Conservation (phyloP, 2,329 filamentous ascomycete species). For the Diaporthe citrichinensis region DNA sequence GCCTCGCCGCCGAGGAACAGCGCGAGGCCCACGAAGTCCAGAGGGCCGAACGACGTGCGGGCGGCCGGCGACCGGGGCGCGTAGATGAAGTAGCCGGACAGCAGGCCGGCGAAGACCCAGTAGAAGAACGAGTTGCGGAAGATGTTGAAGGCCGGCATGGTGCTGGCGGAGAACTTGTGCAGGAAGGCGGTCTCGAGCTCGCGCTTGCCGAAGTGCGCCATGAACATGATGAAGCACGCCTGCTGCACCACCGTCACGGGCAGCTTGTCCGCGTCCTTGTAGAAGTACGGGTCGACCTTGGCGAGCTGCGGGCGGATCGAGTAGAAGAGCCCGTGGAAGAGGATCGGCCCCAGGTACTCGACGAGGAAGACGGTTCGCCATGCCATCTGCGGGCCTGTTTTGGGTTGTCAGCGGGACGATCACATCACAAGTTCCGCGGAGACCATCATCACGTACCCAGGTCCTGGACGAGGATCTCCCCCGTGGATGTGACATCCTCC, state of each 20-base stretch:
- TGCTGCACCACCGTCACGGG: constrained; percentile 77
- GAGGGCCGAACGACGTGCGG: constrained; percentile 57
- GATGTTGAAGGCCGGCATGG: constrained; percentile 92
- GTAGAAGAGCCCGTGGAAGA: constrained; percentile 85
- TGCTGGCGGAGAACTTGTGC: constrained; percentile 94
- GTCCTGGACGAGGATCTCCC: constrained; percentile 90
- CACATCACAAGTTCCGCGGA: not conserved
- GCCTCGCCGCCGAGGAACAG: constrained; percentile 85
- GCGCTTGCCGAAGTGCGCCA: constrained; percentile 92
- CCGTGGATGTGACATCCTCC: constrained; percentile 61
- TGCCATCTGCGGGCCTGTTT: constrained; percentile 83
- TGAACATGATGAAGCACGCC: constrained; percentile 80
- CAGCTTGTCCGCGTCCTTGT: constrained; percentile 60
- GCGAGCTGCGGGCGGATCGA: constrained; percentile 82
- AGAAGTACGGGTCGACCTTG: constrained; percentile 59
- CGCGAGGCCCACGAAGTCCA: constrained; percentile 78
- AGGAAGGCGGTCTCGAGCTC: constrained; percentile 95
- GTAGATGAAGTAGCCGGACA: constrained; percentile 90
- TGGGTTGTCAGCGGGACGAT: not conserved
- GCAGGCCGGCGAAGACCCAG: constrained; percentile 86
- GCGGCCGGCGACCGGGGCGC: constrained; percentile 79
- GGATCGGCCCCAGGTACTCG: constrained; percentile 92
- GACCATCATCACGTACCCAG: constrained; percentile 73
- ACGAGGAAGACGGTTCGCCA: constrained; percentile 96
- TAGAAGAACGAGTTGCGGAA: constrained; percentile 97